Conservation (phyloP, 345 rosid genomes). For the Hibiscus syriacus region DNA sequence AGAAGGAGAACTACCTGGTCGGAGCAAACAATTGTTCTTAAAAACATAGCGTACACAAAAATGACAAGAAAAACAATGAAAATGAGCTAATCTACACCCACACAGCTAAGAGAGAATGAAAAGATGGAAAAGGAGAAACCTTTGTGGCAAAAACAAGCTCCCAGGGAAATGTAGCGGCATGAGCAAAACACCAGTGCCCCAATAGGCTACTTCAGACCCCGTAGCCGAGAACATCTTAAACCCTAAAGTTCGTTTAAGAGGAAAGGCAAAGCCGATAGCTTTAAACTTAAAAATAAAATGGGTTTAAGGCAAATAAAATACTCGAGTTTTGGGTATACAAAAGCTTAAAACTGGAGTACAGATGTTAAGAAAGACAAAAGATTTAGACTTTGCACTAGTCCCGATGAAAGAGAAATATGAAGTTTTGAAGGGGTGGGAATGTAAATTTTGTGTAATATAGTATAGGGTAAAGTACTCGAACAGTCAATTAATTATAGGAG, state of each 20-base stretch:
- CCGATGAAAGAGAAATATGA: conserved; percentile 9
- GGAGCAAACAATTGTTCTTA: too few relatives aligned
- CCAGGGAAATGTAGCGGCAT: neutral
- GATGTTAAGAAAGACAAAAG: neutral
- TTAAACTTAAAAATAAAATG: neutral
- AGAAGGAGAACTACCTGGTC: too few relatives aligned
- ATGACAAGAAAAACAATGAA: too few relatives aligned
- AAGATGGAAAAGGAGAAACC: too few relatives aligned
- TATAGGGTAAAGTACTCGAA: too few relatives aligned
- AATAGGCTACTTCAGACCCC: conserved; percentile 6
- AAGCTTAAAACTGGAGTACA: neutral
- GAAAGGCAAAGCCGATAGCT: neutral
- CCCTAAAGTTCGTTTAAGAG: conserved; percentile 11
- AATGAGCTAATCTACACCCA: too few relatives aligned
- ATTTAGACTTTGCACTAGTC: conserved; percentile 8
- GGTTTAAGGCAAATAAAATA: neutral
- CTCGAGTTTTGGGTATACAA: neutral
- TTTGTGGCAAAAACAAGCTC: too few relatives aligned
- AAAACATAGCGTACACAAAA: too few relatives aligned
- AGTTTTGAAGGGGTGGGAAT: neutral
- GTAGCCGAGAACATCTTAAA: conserved; percentile 13
- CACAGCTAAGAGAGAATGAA: too few relatives aligned
- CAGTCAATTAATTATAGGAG: too few relatives aligned
- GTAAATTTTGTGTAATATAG: too few relatives aligned
- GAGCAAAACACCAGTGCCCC: conserved; percentile 3